phyloP scores from a whole-genome alignment of 179 eudicot species.

The Drosera spatulata region DNA sequence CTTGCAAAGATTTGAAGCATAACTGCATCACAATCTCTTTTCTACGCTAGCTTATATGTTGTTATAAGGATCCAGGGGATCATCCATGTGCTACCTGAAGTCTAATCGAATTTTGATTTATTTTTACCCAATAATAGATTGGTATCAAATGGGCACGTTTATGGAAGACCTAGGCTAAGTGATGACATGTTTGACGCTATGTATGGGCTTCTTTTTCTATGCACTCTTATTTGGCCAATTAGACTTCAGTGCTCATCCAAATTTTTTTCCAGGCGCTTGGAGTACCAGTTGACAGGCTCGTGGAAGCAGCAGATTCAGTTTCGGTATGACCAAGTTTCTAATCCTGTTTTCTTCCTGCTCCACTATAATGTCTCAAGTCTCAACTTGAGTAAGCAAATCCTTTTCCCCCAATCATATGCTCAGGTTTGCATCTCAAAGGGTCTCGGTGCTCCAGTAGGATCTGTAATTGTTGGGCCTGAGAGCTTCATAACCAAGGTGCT shows the following conservation, averaged over 20 bases:
- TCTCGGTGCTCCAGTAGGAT: slow-evolving; percentile 91
- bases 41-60: too few species aligned
- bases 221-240: background rate
- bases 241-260: background rate
- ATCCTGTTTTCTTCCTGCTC: background rate
- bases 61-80: too few species aligned
- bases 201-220: too few species aligned
- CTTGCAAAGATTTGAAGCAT: too few species aligned
- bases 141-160: too few species aligned
- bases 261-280: slow-evolving; percentile 65
- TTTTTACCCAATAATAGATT: too few species aligned
- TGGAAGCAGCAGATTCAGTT: slow-evolving; percentile 93
- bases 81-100: too few species aligned
- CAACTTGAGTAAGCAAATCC: background rate
- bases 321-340: slow-evolving; percentile 39
- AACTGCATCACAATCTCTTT: too few species aligned
- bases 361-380: background rate
- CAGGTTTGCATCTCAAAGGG: slow-evolving; percentile 97
- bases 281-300: slow-evolving; percentile 79
- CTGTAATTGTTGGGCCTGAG: slow-evolving; percentile 83
- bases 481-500: slow-evolving; percentile 63
- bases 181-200: too few species aligned
- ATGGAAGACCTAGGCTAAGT: too few species aligned
- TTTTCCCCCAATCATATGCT: slow-evolving; percentile 2
- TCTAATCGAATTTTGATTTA: too few species aligned